Evolutionary conservation across 106 monocot species (phyloP).

Genomic region (Platanthera guangdongensis): DNA sequence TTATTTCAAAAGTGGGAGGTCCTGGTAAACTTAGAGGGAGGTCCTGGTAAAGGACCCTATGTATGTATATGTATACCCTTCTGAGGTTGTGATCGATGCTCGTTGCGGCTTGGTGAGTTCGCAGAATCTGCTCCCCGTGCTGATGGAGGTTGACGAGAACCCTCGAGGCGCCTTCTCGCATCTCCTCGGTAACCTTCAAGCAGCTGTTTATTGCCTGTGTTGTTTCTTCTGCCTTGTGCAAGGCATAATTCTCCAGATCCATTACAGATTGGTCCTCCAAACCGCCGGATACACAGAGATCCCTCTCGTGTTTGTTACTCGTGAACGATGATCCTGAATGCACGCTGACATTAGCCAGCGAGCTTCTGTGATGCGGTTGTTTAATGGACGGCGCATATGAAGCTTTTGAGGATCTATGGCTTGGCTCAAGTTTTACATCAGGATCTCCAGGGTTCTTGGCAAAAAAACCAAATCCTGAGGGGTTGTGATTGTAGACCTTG

Average conservation of each 20-base stretch:
- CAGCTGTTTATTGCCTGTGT: slow-evolving; percentile 3
- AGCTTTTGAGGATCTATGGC: neutral
- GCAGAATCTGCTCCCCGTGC: slow-evolving; percentile 10
- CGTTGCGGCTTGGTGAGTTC: slow-evolving; percentile 3
- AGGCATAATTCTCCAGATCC: slow-evolving; percentile 1
- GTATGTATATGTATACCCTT: neutral
- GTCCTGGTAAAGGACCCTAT: too few relatives aligned
- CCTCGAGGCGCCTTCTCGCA: slow-evolving; percentile 4
- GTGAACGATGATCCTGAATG: neutral
- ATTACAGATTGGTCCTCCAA: neutral
- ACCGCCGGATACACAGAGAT: neutral
- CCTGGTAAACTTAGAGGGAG: neutral
- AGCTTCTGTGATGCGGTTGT: too few relatives aligned
- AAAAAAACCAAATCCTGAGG: neutral
- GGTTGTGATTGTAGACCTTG: neutral
- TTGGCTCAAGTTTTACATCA: neutral
- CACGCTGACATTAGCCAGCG: neutral
- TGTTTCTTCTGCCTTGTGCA: slow-evolving; percentile 4
- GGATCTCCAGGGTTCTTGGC: neutral
- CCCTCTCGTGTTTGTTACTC: neutral
- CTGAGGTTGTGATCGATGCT: slow-evolving; percentile 7
- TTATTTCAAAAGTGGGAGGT: too few relatives aligned
- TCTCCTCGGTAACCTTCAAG: slow-evolving; percentile 11
- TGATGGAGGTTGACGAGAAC: slow-evolving; percentile 5
- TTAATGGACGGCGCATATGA: slow-evolving; percentile 3